These are phyloP conservation scores for Agrocybe praecox DNA, from an alignment of 768 basidiomycete species.

Conservation along the genomic window DNA sequence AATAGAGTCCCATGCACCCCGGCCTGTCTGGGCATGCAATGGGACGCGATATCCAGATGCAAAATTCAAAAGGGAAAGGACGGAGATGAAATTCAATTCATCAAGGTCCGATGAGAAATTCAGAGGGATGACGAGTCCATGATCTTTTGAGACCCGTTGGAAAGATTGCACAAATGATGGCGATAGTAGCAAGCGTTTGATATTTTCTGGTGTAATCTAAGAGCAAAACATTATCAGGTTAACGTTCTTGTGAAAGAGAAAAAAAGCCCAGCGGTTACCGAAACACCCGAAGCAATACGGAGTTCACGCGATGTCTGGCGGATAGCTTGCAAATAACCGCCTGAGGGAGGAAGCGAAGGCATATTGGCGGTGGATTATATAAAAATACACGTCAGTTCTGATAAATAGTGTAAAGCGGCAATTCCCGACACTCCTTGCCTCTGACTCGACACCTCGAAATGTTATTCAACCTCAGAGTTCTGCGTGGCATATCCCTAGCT, in stretches of 20 bases:
- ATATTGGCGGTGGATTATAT: background rate
- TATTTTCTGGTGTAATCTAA: conserved; percentile 59
- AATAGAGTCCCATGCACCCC: conserved; percentile 86
- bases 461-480: background rate
- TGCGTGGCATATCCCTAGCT: background rate
- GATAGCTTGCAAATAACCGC: conserved; percentile 52
- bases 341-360: conserved; percentile 45
- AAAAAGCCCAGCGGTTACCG: conserved; percentile 40
- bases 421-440: background rate
- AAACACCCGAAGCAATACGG: conserved; percentile 49
- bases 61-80: conserved; percentile 82
- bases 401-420: background rate
- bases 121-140: conserved; percentile 79
- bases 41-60: conserved; percentile 79
- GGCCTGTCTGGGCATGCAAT: conserved; percentile 69
- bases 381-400: no score
- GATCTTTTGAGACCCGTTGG: conserved; percentile 58
- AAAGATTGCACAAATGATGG: conserved; percentile 65
- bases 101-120: conserved; percentile 72
- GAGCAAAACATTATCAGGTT: background rate
- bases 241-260: background rate
- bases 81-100: conserved; percentile 81
- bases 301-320: conserved; percentile 53
- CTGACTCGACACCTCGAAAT: background rate
- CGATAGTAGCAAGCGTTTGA: conserved; percentile 65